phyloP scores from a whole-genome alignment of 768 basidiomycete genomes.

The Basidioascus undulatus region DNA sequence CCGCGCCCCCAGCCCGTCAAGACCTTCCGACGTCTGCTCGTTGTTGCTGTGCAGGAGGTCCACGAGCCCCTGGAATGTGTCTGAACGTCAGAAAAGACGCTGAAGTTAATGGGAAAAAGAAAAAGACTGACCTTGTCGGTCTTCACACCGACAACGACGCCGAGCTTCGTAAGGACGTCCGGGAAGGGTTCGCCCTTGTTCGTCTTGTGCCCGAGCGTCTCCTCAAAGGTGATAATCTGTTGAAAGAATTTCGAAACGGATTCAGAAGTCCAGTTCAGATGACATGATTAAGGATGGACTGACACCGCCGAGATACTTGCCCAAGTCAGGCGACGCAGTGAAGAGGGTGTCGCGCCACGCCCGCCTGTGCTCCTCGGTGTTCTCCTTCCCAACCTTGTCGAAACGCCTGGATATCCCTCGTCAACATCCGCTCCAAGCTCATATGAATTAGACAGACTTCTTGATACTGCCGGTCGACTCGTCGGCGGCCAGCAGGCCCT shows the following conservation, averaged over 20 bases:
- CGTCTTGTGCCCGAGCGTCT: neutral
- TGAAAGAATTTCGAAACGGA: neutral
- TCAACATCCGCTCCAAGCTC: too few relatives aligned
- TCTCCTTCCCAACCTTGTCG: constrained; percentile 4
- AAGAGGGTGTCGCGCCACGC: constrained; percentile 3
- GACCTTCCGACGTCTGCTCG: constrained; percentile 3
- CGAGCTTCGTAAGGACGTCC: neutral
- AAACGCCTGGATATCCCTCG: too few relatives aligned
- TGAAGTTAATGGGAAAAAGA: too few relatives aligned
- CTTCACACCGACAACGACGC: constrained; percentile 2
- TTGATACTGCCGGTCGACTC: constrained; percentile 3
- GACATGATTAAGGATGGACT: too few relatives aligned
- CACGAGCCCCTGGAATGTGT: too few relatives aligned
- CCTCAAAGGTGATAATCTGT: constrained; percentile 4
- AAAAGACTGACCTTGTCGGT: too few relatives aligned
- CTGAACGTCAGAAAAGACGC: too few relatives aligned
- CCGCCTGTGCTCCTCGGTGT: constrained; percentile 3
- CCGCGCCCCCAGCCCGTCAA: constrained; percentile 1
- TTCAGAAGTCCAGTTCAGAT: too few relatives aligned
- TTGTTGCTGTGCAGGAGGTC: neutral
- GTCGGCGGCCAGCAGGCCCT: constrained; percentile 4
- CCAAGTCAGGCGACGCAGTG: too few relatives aligned
- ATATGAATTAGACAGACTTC: too few relatives aligned
- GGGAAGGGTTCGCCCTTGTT: constrained; percentile 1
- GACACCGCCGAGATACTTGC: too few relatives aligned